phyloP scores from a whole-genome alignment of 176 grass and related monocot genomes.

The Aegilops tauschii region DNA sequence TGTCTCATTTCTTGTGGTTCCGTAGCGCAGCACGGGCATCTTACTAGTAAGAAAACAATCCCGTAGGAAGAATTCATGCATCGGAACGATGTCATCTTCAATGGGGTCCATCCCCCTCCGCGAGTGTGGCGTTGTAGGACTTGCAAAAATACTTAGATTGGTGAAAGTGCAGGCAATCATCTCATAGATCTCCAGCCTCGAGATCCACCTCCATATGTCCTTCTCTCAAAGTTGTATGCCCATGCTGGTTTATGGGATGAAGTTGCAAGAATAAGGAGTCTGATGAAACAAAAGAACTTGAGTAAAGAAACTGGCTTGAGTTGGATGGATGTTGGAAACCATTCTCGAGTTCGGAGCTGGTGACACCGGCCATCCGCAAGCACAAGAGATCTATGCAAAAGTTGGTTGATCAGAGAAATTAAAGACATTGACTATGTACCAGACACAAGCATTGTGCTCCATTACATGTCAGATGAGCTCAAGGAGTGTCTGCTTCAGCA shows the following conservation, averaged over 20 bases:
- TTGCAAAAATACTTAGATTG: slow-evolving; percentile 49
- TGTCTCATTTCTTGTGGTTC: no score
- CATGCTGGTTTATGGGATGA: slow-evolving; percentile 76
- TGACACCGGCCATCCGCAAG: slow-evolving; percentile 56
- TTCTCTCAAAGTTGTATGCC: slow-evolving; percentile 87
- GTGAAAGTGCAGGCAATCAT: slow-evolving; percentile 55
- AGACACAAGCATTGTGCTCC: slow-evolving; percentile 74
- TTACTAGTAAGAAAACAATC: no score
- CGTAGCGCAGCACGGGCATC: no score
- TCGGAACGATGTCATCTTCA: no score
- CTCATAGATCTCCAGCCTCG: slow-evolving; percentile 58
- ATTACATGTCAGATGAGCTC: slow-evolving; percentile 69
- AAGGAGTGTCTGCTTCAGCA: slow-evolving; percentile 85
- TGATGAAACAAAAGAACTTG: slow-evolving; percentile 66
- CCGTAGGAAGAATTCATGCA: no score
- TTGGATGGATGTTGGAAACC: slow-evolving; percentile 75
- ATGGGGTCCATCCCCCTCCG: no score
- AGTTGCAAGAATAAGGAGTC: slow-evolving; percentile 57
- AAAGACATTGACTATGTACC: slow-evolving; percentile 62
- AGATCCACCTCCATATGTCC: slow-evolving; percentile 82
- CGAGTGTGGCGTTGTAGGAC: slow-evolving; percentile 33
- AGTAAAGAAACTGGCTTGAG: slow-evolving; percentile 84
- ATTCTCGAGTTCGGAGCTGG: slow-evolving; percentile 74
- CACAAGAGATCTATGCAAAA: slow-evolving; percentile 61
- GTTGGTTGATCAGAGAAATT: slow-evolving; percentile 46